These are phyloP conservation scores for Gaultheria prostrata DNA, from an alignment of 148 eudicot genomes.

Conservation along the genomic window DNA sequence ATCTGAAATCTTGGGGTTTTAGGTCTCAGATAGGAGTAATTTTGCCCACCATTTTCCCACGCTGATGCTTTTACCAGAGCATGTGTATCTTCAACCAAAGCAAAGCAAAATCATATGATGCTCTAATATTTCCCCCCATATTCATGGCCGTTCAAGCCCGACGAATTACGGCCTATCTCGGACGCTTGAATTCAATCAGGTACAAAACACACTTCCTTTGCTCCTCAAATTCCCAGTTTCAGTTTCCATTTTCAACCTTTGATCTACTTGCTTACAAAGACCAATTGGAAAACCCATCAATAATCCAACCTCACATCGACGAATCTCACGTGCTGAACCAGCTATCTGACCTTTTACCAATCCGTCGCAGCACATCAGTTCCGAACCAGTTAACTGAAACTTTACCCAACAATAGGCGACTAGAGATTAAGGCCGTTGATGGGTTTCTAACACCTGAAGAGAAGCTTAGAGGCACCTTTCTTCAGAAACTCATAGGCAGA, in stretches of 20 bases:
- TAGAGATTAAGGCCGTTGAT: constrained; percentile 35
- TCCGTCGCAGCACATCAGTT: constrained; percentile 21
- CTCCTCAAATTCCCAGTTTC: constrained; percentile 12
- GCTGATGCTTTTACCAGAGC: neutral
- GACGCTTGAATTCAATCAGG: neutral
- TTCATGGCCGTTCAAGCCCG: neutral
- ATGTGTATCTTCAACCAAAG: neutral
- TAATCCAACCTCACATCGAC: constrained; percentile 7
- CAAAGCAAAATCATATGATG: neutral
- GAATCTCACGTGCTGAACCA: constrained; percentile 52
- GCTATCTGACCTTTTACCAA: constrained; percentile 56
- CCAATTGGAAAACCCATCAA: constrained; percentile 1
- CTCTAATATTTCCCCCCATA: neutral
- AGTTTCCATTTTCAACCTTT: constrained; percentile 20
- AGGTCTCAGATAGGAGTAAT: neutral
- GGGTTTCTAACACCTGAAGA: constrained; percentile 61
- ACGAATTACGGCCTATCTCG: constrained; percentile 4
- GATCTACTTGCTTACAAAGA: neutral
- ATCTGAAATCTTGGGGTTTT: neutral
- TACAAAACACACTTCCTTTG: neutral
- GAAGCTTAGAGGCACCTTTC: constrained; percentile 74
- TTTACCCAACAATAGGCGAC: constrained; percentile 15
- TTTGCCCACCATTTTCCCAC: too few relatives aligned
- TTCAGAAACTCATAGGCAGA: constrained; percentile 70
- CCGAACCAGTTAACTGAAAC: constrained; percentile 3